Percentiles rank a stretch among this genome's conserved stretches.
Evolutionary conservation across 768 basidiomycete species (phyloP).

Genomic region (Albatrellus ellisii): DNA sequence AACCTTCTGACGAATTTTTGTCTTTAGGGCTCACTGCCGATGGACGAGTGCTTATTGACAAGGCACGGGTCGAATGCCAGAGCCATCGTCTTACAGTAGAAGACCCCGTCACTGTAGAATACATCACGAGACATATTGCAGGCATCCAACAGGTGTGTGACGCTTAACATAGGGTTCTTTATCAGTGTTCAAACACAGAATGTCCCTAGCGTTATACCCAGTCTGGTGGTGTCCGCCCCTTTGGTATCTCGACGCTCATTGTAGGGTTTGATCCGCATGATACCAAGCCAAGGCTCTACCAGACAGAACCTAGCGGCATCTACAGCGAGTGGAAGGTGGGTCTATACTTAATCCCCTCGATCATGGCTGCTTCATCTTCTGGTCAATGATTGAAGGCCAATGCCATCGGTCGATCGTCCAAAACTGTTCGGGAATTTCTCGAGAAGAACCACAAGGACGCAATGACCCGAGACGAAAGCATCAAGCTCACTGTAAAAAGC

Average conservation of each 20-base stretch:
- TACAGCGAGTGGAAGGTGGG: constrained; percentile 96
- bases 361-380: background rate
- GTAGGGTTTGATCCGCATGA: constrained; percentile 96
- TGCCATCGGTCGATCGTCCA: constrained; percentile 94
- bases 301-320: constrained; percentile 96
- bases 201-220: constrained; percentile 82
- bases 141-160: constrained; percentile 88
- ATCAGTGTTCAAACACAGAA: background rate
- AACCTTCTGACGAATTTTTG: constrained; percentile 7
- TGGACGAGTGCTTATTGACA: constrained; percentile 95
- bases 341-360: background rate
- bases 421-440: constrained; percentile 95
- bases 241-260: constrained; percentile 94
- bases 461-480: constrained; percentile 75
- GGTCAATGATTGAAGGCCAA: constrained; percentile 58
- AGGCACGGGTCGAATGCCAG: constrained; percentile 95
- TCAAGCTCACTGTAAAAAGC: constrained; percentile 92
- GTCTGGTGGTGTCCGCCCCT: constrained; percentile 96
- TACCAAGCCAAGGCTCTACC: constrained; percentile 75
- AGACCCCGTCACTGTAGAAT: constrained; percentile 96
- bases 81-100: constrained; percentile 95
- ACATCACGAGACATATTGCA: constrained; percentile 95
- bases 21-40: constrained; percentile 85
- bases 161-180: background rate
- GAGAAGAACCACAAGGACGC: constrained; percentile 97